A percentile compares a stretch with the other conserved stretches of the same genome.
Conservation (phyloP, 2,329 filamentous ascomycete genomes). For the Neocucurbitaria cava region DNA sequence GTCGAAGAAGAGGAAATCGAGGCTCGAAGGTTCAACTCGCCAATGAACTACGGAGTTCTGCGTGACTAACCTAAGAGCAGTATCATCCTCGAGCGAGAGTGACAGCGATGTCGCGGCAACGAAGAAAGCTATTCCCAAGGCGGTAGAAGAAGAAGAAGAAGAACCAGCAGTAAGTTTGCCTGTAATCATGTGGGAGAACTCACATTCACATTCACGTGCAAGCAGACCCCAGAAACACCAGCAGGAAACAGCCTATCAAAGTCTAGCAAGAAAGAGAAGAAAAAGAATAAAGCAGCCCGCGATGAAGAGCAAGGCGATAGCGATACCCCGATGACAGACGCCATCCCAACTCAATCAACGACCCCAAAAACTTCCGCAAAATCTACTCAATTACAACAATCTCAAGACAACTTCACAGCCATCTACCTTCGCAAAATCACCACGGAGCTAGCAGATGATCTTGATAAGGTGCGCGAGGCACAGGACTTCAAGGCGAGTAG, state of each 20-base stretch:
- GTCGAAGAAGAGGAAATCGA: conserved; percentile 38
- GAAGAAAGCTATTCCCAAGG: conserved; percentile 9
- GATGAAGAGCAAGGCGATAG: conserved; percentile 7
- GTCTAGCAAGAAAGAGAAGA: conserved; percentile 20
- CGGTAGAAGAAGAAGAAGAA: conserved; percentile 1
- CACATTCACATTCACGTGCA: no score
- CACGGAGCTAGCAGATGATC: conserved; percentile 74
- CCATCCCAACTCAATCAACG: conserved; percentile 9
- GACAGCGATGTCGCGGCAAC: conserved; percentile 35
- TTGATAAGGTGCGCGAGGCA: conserved; percentile 72
- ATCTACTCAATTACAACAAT: neutral
- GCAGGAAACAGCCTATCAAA: conserved; percentile 8
- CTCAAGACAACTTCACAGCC: conserved; percentile 59
- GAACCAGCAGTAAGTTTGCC: no score
- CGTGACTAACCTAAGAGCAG: conserved; percentile 21
- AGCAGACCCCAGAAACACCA: neutral
- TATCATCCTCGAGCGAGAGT: conserved; percentile 42
- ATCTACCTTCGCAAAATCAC: conserved; percentile 75
- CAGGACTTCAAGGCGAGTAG: conserved; percentile 73
- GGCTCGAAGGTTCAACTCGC: conserved; percentile 32
- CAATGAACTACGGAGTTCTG: no score
- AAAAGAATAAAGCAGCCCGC: conserved; percentile 6
- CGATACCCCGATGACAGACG: conserved; percentile 30
- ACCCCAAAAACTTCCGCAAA: conserved; percentile 2
- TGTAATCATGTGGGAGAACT: no score